Evolutionary conservation across 768 basidiomycete species (phyloP), one percentile per base, ranked within the genome.

Genomic region (Agaricus sinodeliciosus): DNA sequence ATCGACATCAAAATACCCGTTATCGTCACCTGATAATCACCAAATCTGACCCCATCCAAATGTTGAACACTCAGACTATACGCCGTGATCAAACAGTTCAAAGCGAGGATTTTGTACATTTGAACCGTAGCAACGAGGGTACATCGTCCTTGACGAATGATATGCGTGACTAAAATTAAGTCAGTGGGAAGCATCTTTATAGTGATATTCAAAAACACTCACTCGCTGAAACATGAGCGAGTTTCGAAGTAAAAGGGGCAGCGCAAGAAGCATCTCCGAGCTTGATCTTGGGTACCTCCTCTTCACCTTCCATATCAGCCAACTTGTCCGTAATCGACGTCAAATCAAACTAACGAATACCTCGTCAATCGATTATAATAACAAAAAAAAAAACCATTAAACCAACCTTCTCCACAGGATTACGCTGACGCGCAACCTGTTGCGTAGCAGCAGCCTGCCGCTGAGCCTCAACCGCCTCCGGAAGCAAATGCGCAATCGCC

Each of bases 261-360:
- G 96, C 96, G 63, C 94, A 97, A 2, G 94, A 97, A 0, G 96
- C 96, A 63, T 98, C 96, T n/a, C 96, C 96, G 26, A 98, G 84
- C 70, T 98, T 99, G 69, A 99, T 99, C 72, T 96, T 92, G 11
- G 96, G 96, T 0, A 94, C 85, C 28, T 98, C 94, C 15, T 90
- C 85, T 13, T 96, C 95, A 9, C 87, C 91, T 43, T 97, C 96
- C 83, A 98, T 85, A 37, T 94, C 88, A 0, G 94, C 81, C 68
- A 99, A 71, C 26, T 63, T 65, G 51, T 68, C 57, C 34, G 60
- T 62, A 51, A 62, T 60, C 44, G 60, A 56, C 49, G 56, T 52
- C 43, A 69, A 48, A 58, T 72, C 69, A 42, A 72, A 72, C 67
- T 70, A 46, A 1, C 35, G 19, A 11, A 43, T 51, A 19, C 6